A percentile compares a stretch with the other conserved stretches of the same genome.
Evolutionary conservation across 768 basidiomycete genomes (phyloP).

Genomic region (Kwoniella sp.): DNA sequence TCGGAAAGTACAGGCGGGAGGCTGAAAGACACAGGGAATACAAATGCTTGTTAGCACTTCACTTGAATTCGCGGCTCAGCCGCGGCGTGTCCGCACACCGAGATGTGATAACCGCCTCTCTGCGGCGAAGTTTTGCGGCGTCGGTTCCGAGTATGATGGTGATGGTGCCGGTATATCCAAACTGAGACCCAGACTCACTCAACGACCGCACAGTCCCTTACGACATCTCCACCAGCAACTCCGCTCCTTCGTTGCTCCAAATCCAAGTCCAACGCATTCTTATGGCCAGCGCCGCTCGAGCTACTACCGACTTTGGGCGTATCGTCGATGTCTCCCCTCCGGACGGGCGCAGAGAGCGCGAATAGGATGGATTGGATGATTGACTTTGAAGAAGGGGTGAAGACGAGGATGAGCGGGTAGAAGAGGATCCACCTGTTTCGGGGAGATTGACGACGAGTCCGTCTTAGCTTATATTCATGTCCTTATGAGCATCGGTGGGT

Average conservation of each 20-base stretch:
- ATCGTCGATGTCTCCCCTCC: conserved; percentile 29
- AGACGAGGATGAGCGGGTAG: conserved; percentile 68
- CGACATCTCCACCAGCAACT: conserved; percentile 44
- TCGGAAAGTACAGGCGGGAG: conserved; percentile 43
- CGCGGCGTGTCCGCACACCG: too few relatives aligned
- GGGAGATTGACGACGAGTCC: background rate
- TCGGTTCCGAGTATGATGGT: background rate
- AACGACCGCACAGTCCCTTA: conserved; percentile 44
- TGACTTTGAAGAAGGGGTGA: conserved; percentile 69
- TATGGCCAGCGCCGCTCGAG: background rate
- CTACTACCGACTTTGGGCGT: conserved; percentile 22
- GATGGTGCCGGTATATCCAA: background rate
- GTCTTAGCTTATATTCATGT: background rate
- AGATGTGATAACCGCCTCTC: too few relatives aligned
- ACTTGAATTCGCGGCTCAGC: too few relatives aligned
- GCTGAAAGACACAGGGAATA: conserved; percentile 6
- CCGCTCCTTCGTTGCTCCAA: conserved; percentile 19
- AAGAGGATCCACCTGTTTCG: conserved; percentile 66
- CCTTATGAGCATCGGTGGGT: too few relatives aligned
- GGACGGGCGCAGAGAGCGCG: conserved; percentile 62
- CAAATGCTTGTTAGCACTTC: background rate
- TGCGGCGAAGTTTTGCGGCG: background rate
- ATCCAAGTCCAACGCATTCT: conserved; percentile 16
- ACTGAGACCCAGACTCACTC: conserved; percentile 35
- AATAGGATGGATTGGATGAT: conserved; percentile 79